Conservation (phyloP, 305 asterid genomes). For the Solanum hybrid region DNA sequence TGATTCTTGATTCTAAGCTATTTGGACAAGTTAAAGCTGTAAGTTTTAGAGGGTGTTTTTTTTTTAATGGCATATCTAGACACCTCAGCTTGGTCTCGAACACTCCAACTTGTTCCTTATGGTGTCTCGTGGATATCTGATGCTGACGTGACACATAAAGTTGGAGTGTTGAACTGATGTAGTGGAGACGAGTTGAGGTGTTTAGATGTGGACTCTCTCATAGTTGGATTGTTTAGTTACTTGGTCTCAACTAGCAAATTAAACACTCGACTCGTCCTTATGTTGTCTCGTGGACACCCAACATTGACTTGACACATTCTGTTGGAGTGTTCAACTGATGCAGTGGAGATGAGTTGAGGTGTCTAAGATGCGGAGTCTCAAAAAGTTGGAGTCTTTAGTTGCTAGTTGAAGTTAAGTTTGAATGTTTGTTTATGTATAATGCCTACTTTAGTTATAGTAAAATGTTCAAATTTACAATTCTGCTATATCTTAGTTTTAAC, state of each 20-base stretch:
- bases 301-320: neutral
- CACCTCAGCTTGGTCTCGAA: neutral
- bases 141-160: neutral
- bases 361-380: neutral
- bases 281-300: neutral
- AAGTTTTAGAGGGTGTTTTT: conserved; percentile 7
- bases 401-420: neutral
- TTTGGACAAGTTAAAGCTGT: conserved; percentile 58
- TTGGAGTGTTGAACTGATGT: neutral
- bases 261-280: neutral
- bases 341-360: neutral
- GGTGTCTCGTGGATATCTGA: neutral
- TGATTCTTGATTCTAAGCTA: conserved; percentile 29
- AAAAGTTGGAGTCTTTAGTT: neutral
- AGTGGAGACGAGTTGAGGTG: neutral
- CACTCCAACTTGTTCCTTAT: neutral
- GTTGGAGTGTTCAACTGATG: neutral
- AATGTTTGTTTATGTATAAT: neutral
- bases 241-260: neutral
- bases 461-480: neutral
- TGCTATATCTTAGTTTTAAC: neutral
- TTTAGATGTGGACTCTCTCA: neutral
- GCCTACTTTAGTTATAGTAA: neutral
- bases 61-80: neutral
- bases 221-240: neutral